phyloP scores from a whole-genome alignment of 2,329 filamentous ascomycete genomes.

The Pseudocercospora pini-densiflorae region DNA sequence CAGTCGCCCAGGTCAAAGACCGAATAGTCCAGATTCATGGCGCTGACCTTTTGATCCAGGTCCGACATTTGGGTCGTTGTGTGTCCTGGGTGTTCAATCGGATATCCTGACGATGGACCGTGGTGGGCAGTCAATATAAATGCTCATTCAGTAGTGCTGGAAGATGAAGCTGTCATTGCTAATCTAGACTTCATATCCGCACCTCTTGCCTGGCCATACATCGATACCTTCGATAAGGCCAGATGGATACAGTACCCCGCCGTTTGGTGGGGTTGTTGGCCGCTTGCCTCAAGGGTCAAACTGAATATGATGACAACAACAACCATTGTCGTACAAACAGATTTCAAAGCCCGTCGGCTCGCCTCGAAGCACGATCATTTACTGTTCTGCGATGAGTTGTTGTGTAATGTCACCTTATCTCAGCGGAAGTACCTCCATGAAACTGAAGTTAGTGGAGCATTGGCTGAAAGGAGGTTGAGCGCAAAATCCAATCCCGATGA shows the following conservation, averaged over 20 bases:
- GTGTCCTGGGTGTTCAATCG: background rate
- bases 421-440: background rate
- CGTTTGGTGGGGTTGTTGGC: background rate
- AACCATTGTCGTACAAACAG: background rate
- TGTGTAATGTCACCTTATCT: background rate
- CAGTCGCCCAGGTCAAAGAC: conserved; percentile 52
- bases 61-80: background rate
- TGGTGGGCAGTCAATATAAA: background rate
- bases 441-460: background rate
- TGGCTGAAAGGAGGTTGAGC: background rate
- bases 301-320: background rate
- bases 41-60: background rate
- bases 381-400: background rate
- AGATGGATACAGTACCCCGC: background rate
- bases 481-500: background rate
- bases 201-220: background rate
- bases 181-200: background rate
- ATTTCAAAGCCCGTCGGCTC: background rate
- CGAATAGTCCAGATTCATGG: conserved; percentile 42
- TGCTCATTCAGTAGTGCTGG: background rate
- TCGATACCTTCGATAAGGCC: background rate
- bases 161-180: conserved; percentile 3
- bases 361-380: too few relatives aligned
- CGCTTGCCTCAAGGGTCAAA: background rate
- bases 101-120: background rate